phyloP scores from a whole-genome alignment of 148 eudicot species.

The Mesembryanthemum crystallinum region DNA sequence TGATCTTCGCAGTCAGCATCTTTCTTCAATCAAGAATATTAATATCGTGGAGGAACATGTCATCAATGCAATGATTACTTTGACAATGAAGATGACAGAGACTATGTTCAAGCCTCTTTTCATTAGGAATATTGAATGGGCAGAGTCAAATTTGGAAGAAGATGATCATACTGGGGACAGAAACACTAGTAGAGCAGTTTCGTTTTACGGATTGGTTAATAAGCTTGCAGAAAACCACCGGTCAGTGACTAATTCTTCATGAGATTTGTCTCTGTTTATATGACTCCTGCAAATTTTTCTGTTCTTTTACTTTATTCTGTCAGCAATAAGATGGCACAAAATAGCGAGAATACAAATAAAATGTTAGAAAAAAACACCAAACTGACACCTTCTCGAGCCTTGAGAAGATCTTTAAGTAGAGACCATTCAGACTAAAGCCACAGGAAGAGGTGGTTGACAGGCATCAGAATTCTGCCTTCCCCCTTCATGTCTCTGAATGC shows the following conservation, averaged over 20 bases:
- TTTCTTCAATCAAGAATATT: constrained; percentile 47
- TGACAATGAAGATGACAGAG: constrained; percentile 91
- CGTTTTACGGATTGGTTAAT: constrained; percentile 71
- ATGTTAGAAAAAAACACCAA: not conserved
- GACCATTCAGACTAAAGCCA: not conserved
- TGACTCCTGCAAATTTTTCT: not conserved
- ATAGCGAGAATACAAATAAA: not conserved
- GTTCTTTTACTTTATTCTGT: not conserved
- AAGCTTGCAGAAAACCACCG: constrained; percentile 81
- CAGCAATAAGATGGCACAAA: not conserved
- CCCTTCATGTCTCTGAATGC: not conserved
- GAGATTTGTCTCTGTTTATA: not conserved
- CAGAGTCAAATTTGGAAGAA: constrained; percentile 45
- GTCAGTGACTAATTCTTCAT: constrained; percentile 39
- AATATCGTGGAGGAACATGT: constrained; percentile 66
- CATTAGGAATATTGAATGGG: constrained; percentile 83
- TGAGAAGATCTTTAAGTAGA: too few species aligned
- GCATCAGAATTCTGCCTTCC: not conserved
- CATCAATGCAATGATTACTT: constrained; percentile 50
- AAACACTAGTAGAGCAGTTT: constrained; percentile 55
- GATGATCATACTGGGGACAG: constrained; percentile 29
- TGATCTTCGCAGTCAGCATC: constrained; percentile 75
- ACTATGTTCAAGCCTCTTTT: constrained; percentile 93
- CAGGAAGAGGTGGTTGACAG: not conserved
- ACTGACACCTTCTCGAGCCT: too few species aligned